Evolutionary conservation across 2,329 filamentous ascomycete species (phyloP).

Genomic region (Aspergillus aculeatus): DNA sequence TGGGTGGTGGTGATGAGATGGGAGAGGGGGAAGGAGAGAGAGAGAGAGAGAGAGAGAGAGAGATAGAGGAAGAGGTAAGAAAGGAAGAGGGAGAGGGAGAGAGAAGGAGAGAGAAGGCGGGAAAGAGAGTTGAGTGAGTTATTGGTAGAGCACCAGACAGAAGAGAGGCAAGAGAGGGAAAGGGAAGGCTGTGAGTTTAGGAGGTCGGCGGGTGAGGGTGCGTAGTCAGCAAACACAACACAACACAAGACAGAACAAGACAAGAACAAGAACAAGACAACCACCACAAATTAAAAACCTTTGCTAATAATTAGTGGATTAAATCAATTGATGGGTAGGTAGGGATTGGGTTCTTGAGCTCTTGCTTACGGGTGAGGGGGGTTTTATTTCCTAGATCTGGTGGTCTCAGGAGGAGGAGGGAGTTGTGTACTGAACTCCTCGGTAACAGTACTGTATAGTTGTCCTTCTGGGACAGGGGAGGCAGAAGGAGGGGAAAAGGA

Average conservation of each 20-base stretch:
- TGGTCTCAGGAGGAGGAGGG: neutral
- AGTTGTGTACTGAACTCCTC: neutral
- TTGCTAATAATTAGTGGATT: neutral
- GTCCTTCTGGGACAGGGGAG: constrained; percentile 4
- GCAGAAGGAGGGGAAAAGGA: neutral
- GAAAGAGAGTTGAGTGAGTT: constrained; percentile 18
- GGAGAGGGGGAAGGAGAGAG: constrained; percentile 24
- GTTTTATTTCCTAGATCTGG: neutral
- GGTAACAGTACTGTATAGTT: neutral
- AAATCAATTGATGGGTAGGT: neutral
- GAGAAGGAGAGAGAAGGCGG: constrained; percentile 20
- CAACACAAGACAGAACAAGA: neutral
- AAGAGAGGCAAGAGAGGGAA: constrained; percentile 17
- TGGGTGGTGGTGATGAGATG: constrained; percentile 36
- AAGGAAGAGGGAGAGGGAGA: constrained; percentile 22
- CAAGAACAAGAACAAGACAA: neutral
- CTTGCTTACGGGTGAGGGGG: neutral
- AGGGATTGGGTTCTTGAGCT: too few species aligned
- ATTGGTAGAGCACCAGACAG: constrained; percentile 19
- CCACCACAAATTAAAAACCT: neutral
- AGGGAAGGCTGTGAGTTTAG: constrained; percentile 1
- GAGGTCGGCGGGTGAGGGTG: constrained; percentile 12
- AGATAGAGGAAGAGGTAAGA: constrained; percentile 15
- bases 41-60: constrained; percentile 22
- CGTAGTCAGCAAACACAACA: constrained; percentile 3